Conservation (phyloP, 768 basidiomycete genomes). For the Xerocomellus intermedius region DNA sequence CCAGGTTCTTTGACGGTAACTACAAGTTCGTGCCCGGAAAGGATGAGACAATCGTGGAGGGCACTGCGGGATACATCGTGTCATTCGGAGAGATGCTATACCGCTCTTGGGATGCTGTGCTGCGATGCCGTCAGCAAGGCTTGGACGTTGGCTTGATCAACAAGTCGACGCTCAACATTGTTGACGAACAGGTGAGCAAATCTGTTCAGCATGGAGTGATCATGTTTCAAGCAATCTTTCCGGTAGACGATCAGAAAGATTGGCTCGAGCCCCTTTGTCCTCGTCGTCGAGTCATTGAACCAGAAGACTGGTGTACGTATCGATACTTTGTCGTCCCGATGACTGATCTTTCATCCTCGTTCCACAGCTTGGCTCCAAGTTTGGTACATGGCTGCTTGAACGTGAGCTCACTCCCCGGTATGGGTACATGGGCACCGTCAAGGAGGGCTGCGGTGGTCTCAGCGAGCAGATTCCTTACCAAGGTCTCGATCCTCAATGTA, state of each 20-base stretch:
- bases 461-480: conserved; percentile 85
- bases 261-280: conserved; percentile 71
- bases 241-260: conserved; percentile 62
- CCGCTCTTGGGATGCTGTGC: conserved; percentile 78
- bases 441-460: conserved; percentile 75
- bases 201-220: background rate
- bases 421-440: conserved; percentile 75
- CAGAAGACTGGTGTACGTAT: conserved; percentile 76
- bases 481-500: conserved; percentile 75
- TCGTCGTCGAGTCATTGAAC: conserved; percentile 84
- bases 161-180: conserved; percentile 78
- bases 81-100: conserved; percentile 88
- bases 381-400: conserved; percentile 84
- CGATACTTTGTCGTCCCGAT: background rate
- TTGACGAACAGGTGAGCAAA: conserved; percentile 69
- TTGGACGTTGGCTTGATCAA: conserved; percentile 84
- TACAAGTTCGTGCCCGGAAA: conserved; percentile 84
- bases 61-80: conserved; percentile 78
- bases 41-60: conserved; percentile 78
- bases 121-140: conserved; percentile 67
- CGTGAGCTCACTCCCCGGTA: conserved; percentile 78
- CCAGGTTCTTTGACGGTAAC: conserved; percentile 60
- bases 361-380: conserved; percentile 68
- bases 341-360: background rate
- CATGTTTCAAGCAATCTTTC: background rate